Evolutionary conservation across 768 basidiomycete genomes (phyloP).

Genomic region (Melanogaster broomeanus): DNA sequence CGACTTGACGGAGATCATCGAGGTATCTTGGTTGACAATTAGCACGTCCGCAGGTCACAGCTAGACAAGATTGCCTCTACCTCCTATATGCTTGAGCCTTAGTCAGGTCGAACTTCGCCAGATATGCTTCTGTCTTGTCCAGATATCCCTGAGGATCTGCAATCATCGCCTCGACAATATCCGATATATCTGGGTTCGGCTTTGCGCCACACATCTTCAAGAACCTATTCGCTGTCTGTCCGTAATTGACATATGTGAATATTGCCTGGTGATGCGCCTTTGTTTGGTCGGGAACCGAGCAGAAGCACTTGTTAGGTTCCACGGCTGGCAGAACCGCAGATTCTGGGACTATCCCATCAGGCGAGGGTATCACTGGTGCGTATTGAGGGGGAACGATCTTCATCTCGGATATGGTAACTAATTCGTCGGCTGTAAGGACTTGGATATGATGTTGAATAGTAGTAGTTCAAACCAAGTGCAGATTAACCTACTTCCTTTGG

Average conservation of each 20-base stretch:
- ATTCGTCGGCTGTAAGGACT: slow-evolving; percentile 58
- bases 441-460: neutral
- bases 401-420: slow-evolving; percentile 52
- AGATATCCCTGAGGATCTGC: slow-evolving; percentile 68
- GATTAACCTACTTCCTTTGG: slow-evolving; percentile 49
- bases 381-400: slow-evolving; percentile 61
- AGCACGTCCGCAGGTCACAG: neutral
- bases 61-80: neutral
- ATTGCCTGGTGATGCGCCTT: slow-evolving; percentile 62
- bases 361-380: neutral
- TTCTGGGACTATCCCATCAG: neutral
- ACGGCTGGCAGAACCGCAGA: slow-evolving; percentile 18
- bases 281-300: slow-evolving; percentile 42
- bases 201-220: slow-evolving; percentile 81
- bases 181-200: slow-evolving; percentile 77
- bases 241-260: slow-evolving; percentile 86
- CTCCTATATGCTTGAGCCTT: neutral
- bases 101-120: neutral
- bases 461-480: neutral
- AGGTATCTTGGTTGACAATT: slow-evolving; percentile 57
- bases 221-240: slow-evolving; percentile 72
- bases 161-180: slow-evolving; percentile 67
- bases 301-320: slow-evolving; percentile 64
- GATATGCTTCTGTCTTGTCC: slow-evolving; percentile 32
- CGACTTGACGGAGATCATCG: slow-evolving; percentile 76